Evolutionary conservation across 352 stramenopile species (phyloP), one percentile per base, ranked within the genome.

Genomic region (Pythium brassicae): DNA sequence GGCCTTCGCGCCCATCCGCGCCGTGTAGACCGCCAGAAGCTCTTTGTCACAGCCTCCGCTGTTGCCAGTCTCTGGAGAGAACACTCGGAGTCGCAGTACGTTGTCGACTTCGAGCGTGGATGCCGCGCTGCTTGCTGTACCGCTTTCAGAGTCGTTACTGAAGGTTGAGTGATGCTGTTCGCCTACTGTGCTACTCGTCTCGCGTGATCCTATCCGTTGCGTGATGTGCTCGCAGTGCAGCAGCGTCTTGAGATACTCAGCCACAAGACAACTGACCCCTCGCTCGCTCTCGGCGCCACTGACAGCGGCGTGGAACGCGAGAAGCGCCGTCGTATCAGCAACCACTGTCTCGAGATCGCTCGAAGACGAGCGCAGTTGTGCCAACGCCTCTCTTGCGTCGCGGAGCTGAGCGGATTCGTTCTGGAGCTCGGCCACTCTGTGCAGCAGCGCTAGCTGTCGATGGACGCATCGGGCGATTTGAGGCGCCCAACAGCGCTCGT

Each of bases 31-130:
- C 8, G 32, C 53, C 7, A 62, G 9, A 2, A 57, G 54, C 17
- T 44, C 58, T 26, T 7, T 27, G 4, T 35, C 40, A 11, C 14
- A 37, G 32, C 32, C 32, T 14, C 32, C 2, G 14, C 32, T 37
- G 14, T 11, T 25, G 9, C 20, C 12, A 8, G 23, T 5, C 2
- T 23, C 32, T 11, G 54, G 39, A 0, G 59, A 37, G 39, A 57
- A 59, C 12, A 66, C 42, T 9, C 39, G 53, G 15, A 66, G n/a
- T 7, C 32, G 47, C 55, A 66, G 6, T 19, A 62, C 19, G n/a
- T 58, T 66, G 54, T 57, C 46, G 46, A 66, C 51, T 25, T 58
- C 49, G 1, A 66, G 46, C 5, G 34, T 37, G 10, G 52, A 25
- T 4, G 29, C 22, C 20, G 23, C 22, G 4, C 37, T 8, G 29